Evolutionary conservation across 768 basidiomycete species (phyloP).

Genomic region (Trametes cinnabarina): DNA sequence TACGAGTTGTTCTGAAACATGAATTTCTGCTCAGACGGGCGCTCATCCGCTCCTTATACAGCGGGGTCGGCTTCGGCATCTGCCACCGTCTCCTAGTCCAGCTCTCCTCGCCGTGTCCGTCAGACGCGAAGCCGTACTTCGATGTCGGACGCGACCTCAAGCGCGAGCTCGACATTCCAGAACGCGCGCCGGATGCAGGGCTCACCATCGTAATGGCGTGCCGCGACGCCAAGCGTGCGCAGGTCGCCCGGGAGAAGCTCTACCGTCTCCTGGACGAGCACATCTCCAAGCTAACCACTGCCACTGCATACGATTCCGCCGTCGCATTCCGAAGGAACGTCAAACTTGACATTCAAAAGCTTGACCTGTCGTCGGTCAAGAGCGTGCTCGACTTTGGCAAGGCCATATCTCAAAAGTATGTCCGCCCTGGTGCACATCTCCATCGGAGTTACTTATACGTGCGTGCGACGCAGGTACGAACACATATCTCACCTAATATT

Average conservation of each 20-base stretch:
- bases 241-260: constrained; percentile 57
- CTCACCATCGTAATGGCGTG: constrained; percentile 82
- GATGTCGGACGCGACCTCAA: constrained; percentile 24
- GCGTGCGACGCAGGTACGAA: constrained; percentile 67
- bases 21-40: not conserved
- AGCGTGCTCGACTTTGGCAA: constrained; percentile 64
- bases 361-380: constrained; percentile 62
- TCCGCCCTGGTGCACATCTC: not conserved
- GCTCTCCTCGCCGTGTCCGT: constrained; percentile 49
- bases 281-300: constrained; percentile 38
- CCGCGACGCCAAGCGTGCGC: constrained; percentile 61
- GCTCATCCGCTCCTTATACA: constrained; percentile 28
- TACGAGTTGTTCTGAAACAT: constrained; percentile 13
- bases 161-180: constrained; percentile 15
- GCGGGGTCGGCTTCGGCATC: constrained; percentile 82
- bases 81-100: constrained; percentile 76
- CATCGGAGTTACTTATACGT: not conserved
- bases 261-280: constrained; percentile 53
- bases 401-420: constrained; percentile 51
- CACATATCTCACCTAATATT: constrained; percentile 79
- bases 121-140: constrained; percentile 50
- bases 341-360: constrained; percentile 53
- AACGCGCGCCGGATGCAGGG: constrained; percentile 41
- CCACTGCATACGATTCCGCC: constrained; percentile 51
- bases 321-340: constrained; percentile 57